Base-by-base conservation (phyloP, 177 flowering plant species). In the Vitis hybrid region DNA sequence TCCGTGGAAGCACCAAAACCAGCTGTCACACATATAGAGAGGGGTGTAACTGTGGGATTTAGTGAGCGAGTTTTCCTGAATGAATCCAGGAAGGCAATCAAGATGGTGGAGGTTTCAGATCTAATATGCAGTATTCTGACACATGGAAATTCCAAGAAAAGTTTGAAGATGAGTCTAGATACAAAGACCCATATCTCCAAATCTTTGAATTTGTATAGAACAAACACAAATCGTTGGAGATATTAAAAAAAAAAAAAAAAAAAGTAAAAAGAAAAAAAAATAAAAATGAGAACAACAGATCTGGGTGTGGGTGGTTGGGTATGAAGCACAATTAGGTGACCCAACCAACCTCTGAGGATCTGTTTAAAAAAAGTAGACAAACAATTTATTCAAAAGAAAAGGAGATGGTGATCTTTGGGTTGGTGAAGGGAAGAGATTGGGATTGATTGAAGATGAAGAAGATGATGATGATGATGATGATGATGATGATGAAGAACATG, bases 141-240 rank as follows among this genome's bases (percentile, higher is more conserved):
- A 70, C 62, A 52, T 75, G 73, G 66, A 61, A 72, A 61, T 60
- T 61, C 51, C 67, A 60, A 60, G 57, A 62, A 56, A 57, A 26
- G 32, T 60, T 21, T 19, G 30, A 17, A 32, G 67, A 64, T 63
- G 57, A 57, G 83, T 74, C 83, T 69, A 71, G 74, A 77, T 74
- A n/a, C 80, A 74, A 54, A 73, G 78, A 71, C 75, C 78, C 80
- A 58, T 60, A 75, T 76, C 75, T 48, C 57, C 48, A 51, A 65
- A 56, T 52, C 57, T 56, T 21, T 14, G 5, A 75, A 52, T 54
- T 56, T 60, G 8, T 6, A 4, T 11, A 11, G 15, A 32, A 2
- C 67, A 49, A 23, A 49, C 14, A 34, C 45, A 34, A 34, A 34
- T 34, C 45, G 0, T 34, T 34, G 45, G 45, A 34, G 45, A 6